Evolutionary conservation across 305 asterid genomes (phyloP), one percentile per base, ranked within the genome.

Genomic region (Ajuga reptans): DNA sequence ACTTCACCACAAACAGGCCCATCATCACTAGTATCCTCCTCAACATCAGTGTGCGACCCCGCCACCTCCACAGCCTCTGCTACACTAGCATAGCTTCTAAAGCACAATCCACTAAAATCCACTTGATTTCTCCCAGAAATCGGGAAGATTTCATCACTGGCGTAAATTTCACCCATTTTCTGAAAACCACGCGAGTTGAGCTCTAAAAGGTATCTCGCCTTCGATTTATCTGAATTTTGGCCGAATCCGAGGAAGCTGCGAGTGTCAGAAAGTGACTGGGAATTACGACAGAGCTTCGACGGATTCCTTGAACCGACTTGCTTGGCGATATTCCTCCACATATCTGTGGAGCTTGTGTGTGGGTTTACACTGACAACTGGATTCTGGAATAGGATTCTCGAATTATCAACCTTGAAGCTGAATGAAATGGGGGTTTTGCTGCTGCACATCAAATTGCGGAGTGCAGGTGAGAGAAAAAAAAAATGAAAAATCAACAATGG

Each of bases 301-400:
- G 64, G 67, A 70, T 79, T 71, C 78, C 60, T 79, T 15, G 89
- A 79, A 50, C 79, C 73, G 56, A 79, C 49, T 56, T 78, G 75
- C 59, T 80, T 89, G 69, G 83, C 83, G 34, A 83, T 53, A 69
- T 66, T 87, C 77, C 87, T 84, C 96, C 90, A 93, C 96, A 93
- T 90, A 71, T 77, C 83, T 60, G 83, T 69, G 70, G 90, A 79
- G 63, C 43, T 43, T 11, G 67, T 59, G 17, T 62, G 85, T 0
- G 75, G 77, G 14, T 64, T 75, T 66, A 77, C 47, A 46, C 45
- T 8, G 58, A 70, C 18, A 58, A 41, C 49, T 31, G 77, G 83
- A 52, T 71, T 81, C 68, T 71, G 64, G 64, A 69, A 62, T 42
- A 79, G 70, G 63, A 14, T 7, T 42, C 55, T 60, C 10, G 77